phyloP scores from a whole-genome alignment of 192 early-diverging fungal species.

The Umbelopsis sp. region DNA sequence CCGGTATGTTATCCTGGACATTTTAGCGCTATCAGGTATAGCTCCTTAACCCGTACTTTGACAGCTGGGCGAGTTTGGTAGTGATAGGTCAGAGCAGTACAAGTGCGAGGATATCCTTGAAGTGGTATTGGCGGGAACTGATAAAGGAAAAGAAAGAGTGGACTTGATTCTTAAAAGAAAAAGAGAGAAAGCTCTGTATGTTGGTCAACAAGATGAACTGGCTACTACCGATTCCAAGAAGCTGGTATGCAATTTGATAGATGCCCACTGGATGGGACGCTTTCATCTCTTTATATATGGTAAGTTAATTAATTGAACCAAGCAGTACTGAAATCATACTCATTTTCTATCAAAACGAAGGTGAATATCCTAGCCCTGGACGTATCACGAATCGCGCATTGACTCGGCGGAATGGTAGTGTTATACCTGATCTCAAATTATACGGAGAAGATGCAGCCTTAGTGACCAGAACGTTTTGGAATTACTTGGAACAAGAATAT shows the following conservation, averaged over 20 bases:
- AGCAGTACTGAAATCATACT: too few species aligned
- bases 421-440: conserved; percentile 32
- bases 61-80: not conserved
- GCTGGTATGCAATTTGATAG: not conserved
- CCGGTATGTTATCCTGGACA: not conserved
- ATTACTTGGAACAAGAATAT: conserved; percentile 29
- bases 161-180: not conserved
- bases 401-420: conserved; percentile 24
- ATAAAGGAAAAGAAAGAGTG: not conserved
- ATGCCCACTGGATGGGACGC: conserved; percentile 1
- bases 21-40: not conserved
- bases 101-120: not conserved
- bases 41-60: not conserved
- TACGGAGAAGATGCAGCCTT: conserved; percentile 38
- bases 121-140: not conserved
- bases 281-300: conserved; percentile 11
- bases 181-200: not conserved
- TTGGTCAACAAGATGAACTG: conserved; percentile 10
- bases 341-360: not conserved
- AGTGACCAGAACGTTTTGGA: conserved; percentile 35
- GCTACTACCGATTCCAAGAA: not conserved
- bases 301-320: not conserved
- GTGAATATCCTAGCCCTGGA: conserved; percentile 35
- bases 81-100: conserved; percentile 7
- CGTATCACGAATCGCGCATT: conserved; percentile 32